Evolutionary conservation across 495 filamentous ascomycete genomes (phyloP).

Genomic region (Lasiosphaeriaceae sp.): DNA sequence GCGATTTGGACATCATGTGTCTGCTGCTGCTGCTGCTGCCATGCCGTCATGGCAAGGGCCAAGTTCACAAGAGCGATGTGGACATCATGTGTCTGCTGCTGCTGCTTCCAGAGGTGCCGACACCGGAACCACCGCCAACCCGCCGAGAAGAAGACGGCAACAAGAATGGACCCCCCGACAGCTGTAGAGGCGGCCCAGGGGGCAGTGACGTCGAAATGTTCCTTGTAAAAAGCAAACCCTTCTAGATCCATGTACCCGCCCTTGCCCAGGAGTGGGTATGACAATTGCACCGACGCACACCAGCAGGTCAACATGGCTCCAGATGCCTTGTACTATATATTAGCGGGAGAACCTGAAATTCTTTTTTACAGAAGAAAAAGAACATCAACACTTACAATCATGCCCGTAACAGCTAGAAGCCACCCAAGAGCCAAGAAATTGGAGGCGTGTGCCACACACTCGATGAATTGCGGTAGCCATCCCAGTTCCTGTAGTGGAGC

Average conservation of each 20-base stretch:
- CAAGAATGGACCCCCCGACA: neutral
- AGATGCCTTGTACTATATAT: slow-evolving; percentile 22
- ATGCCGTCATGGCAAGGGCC: no score
- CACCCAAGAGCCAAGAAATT: neutral
- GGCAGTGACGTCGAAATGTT: neutral
- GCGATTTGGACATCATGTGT: no score
- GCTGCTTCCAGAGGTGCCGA: neutral
- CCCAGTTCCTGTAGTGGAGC: neutral
- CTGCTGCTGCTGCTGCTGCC: no score
- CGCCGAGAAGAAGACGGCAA: neutral
- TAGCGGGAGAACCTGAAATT: no score
- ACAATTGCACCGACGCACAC: neutral
- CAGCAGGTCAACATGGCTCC: slow-evolving; percentile 27
- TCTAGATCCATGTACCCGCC: slow-evolving; percentile 30
- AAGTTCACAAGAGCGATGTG: no score
- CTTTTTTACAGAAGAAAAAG: neutral
- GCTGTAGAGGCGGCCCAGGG: neutral
- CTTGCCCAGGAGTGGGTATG: no score
- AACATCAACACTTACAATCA: neutral
- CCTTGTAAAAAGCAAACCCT: slow-evolving; percentile 4
- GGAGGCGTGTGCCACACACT: neutral
- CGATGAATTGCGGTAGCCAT: neutral
- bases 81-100: no score
- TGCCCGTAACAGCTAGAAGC: neutral
- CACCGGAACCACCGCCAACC: neutral